Evolutionary conservation across 345 rosid species (phyloP).

Genomic region (Erysimum cheiranthoides): DNA sequence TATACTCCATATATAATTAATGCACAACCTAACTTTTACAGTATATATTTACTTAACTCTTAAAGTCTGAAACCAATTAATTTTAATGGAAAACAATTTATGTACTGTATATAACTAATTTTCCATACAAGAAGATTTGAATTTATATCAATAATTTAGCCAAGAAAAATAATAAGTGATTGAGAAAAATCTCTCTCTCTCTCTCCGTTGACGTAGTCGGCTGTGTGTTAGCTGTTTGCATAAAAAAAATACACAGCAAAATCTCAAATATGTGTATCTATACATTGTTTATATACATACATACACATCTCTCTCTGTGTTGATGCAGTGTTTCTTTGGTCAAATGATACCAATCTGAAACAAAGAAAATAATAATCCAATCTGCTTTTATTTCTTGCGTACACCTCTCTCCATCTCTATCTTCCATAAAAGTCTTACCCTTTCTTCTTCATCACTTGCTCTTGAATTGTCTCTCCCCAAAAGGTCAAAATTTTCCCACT

Average conservation of each 20-base stretch:
- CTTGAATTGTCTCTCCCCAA: conserved; percentile 18
- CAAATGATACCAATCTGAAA: conserved; percentile 49
- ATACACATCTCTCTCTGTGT: conserved; percentile 29
- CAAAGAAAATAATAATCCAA: conserved; percentile 31
- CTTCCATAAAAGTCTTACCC: conserved; percentile 15
- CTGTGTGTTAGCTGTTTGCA: conserved; percentile 18
- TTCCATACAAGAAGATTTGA: neutral
- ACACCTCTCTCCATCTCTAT: conserved; percentile 26
- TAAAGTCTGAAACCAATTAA: neutral
- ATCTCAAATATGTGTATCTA: neutral
- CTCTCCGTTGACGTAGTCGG: conserved; percentile 36
- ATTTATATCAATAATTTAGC: neutral
- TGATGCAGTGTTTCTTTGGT: conserved; percentile 46
- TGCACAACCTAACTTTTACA: neutral
- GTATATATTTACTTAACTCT: no score
- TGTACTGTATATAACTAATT: neutral
- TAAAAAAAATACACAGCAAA: conserved; percentile 1
- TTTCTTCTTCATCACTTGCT: conserved; percentile 38
- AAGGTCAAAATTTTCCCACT: conserved; percentile 16
- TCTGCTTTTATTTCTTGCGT: conserved; percentile 23
- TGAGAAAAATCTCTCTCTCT: conserved; percentile 19
- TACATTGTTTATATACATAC: conserved; percentile 14
- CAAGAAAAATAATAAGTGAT: conserved; percentile 4
- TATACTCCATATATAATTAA: no score
- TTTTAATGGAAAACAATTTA: neutral